Evolutionary conservation across 192 early-diverging fungal species (phyloP), one percentile per base, ranked within the genome.

Genomic region (Geranomyces variabilis): DNA sequence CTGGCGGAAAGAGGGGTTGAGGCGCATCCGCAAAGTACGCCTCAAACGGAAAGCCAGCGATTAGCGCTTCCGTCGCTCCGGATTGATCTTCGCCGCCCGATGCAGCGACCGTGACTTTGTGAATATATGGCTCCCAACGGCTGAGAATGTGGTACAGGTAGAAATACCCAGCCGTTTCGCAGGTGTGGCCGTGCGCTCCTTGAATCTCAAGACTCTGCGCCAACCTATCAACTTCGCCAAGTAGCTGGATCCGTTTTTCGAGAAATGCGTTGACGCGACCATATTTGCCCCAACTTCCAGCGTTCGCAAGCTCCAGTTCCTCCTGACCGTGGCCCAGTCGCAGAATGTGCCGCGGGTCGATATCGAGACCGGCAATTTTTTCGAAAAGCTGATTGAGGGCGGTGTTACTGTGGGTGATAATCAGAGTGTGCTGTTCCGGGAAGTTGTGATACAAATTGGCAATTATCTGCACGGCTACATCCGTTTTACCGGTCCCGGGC

Each of bases 311-410:
- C 24, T 92, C 92, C 45, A 97, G 69, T 29, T 94, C 94, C 55
- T 93, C 96, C 63, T 94, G 90, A 61, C 96, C 96, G 33, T 97
- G 96, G 46, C 98, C 96, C 44, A 99, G 83, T 21, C 96, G 90
- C 31, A 99, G 80, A 60, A 99, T 78, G 77, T 99, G 96, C 9
- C 96, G 86, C 26, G 92, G 88, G 76, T 97, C 94, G 29, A 99
- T 96, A 75, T 97, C 93, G 63, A 93, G 76, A 4, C 82, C 89
- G 34, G 92, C 88, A 63, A 99, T 96, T 72, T 98, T 98, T 76
- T 93, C 95, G 73, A 99, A 99, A 45, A 99, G 85, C 65, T 99
- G 96, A 81, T 98, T 98, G 44, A 99, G 83, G n/a, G 96, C 96
- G 78, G 97, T 96, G 78, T 99, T 99, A 47, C 93, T 96, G 73